Evolutionary conservation across 129 eudicot genomes (phyloP).

Genomic region (carrot (Daucus carota)): DH1_v3.0 NC_030386.2:40623001-40623500

Average conservation of each 20-base stretch:
- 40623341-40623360: background rate
- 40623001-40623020: background rate
- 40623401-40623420: background rate
- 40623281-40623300: background rate
- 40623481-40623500: background rate
- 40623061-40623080: background rate
- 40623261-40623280: background rate
- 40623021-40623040: background rate
- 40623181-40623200: background rate
- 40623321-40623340: background rate
- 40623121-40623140: background rate
- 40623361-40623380: background rate
- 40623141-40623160: background rate
- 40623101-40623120: background rate
- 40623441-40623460: background rate
- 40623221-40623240: background rate
- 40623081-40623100: background rate
- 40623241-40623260: background rate
- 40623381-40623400: background rate
- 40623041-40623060: background rate
- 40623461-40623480: background rate
- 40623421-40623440: background rate
- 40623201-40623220: background rate
- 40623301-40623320: background rate
- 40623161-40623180: background rate